These are phyloP conservation scores for Bryoerythrophyllum caledonicum DNA, from an alignment of 225 moss, liverwort and hornwort species.

Conservation along the genomic window DNA sequence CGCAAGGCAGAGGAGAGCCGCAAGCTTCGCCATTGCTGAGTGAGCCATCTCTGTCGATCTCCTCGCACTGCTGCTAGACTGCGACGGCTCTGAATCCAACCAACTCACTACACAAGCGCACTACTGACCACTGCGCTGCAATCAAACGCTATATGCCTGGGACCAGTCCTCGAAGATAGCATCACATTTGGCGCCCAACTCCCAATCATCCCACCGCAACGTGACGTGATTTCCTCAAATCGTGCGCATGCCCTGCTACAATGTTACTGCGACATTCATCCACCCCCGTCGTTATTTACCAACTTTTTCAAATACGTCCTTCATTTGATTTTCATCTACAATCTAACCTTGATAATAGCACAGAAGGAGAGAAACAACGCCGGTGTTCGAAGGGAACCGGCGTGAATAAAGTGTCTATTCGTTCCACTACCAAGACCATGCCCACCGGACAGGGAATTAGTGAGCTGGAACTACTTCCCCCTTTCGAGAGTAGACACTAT, in stretches of 20 bases:
- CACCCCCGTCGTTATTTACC: too few species aligned
- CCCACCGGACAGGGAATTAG: too few species aligned
- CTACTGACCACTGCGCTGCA: neutral
- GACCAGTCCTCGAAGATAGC: neutral
- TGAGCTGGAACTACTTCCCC: too few species aligned
- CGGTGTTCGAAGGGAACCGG: too few species aligned
- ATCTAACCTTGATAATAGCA: too few species aligned
- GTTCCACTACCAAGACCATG: too few species aligned
- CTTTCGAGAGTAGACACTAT: too few species aligned
- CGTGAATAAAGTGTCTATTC: too few species aligned
- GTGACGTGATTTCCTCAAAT: conserved; percentile 29
- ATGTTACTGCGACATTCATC: too few species aligned
- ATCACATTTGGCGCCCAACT: neutral
- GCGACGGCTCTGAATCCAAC: neutral
- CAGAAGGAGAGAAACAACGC: too few species aligned
- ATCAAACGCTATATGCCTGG: neutral
- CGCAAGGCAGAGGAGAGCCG: neutral
- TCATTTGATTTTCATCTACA: too few species aligned
- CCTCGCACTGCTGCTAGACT: neutral
- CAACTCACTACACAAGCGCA: neutral
- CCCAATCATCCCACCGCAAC: neutral
- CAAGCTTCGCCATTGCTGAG: conserved; percentile 9
- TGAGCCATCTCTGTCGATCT: conserved; percentile 1
- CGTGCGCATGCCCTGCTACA: neutral
- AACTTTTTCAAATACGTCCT: too few species aligned